Evolutionary conservation across 257 asterid species (phyloP), one percentile per base, ranked within the genome.

Genomic region (Fraxinus americana): DNA sequence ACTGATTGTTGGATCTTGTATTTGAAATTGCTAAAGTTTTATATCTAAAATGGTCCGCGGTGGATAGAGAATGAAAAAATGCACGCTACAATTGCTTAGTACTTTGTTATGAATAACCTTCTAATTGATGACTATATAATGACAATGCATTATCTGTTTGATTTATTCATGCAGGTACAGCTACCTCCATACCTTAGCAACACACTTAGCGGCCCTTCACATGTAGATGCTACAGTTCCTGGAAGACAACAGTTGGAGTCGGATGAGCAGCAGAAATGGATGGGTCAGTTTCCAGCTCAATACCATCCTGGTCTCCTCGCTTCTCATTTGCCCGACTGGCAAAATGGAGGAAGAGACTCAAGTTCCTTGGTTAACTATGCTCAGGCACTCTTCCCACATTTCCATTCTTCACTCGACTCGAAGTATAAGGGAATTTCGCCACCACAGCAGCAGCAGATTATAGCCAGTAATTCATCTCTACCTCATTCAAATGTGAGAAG

Each of bases 361-460:
- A 81, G 87, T 74, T 83, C 86, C 5, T 59, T 82, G 79, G 77
- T 79, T 36, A 91, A 87, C 77, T 88, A 82, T 11, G 79, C 83
- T 0, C 96, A 88, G 36, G 67, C 84, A 41, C 80, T 81, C 73
- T 87, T 87, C 75, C 88, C 88, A 34, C 88, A 77, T 74, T 70
- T 91, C 80, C 83, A 70, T 48, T 78, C 91, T 74, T 82, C 92
- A 59, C 77, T 75, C 1, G 87, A 87, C 66, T 66, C 87, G 21
- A 88, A 87, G 68, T 75, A 84, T 71, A 88, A 81, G 21, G 90
- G 82, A 23, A 80, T 63, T 73, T 50, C 81, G 7, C 86, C 74
- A 72, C 85, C 72, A 16, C 84, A 85, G 16, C 90, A 84, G 67
- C 96, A 84, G 80, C 81, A 72, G 77, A 29, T 80, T 57, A 77